phyloP scores from a whole-genome alignment of 2,329 filamentous ascomycete species.

The Clarireedia homoeocarpa region DNA sequence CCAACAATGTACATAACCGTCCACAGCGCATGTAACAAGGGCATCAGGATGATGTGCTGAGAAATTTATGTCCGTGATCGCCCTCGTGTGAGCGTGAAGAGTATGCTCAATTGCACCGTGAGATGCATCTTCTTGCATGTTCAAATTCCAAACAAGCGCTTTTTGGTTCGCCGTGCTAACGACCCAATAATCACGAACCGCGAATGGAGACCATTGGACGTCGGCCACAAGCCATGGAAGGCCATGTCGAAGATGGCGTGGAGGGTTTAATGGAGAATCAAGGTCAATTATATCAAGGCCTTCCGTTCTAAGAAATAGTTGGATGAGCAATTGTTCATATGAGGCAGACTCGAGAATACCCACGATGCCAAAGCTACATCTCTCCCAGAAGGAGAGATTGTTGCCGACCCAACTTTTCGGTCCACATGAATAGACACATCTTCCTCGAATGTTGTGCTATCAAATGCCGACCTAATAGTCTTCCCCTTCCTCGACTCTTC shows the following conservation, averaged over 20 bases:
- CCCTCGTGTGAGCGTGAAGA: slow-evolving; percentile 74
- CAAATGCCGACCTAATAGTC: slow-evolving; percentile 60
- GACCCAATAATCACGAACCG: slow-evolving; percentile 83
- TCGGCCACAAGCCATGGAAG: slow-evolving; percentile 93
- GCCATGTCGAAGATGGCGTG: slow-evolving; percentile 76
- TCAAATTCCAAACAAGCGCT: slow-evolving; percentile 88
- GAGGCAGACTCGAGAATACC: not conserved
- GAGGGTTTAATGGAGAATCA: slow-evolving; percentile 80
- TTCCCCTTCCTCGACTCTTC: slow-evolving; percentile 45
- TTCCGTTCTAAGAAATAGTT: slow-evolving; percentile 46
- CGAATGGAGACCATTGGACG: slow-evolving; percentile 95
- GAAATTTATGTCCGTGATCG: slow-evolving; percentile 95
- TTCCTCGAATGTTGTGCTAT: slow-evolving; percentile 81
- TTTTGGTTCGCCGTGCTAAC: slow-evolving; percentile 92
- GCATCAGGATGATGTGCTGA: slow-evolving; percentile 86
- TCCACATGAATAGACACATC: slow-evolving; percentile 81
- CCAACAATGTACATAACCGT: slow-evolving; percentile 91
- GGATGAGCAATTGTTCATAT: not conserved
- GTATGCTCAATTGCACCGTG: slow-evolving; percentile 74
- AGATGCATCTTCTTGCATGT: slow-evolving; percentile 58
- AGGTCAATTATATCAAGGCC: slow-evolving; percentile 88
- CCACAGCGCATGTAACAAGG: slow-evolving; percentile 83
- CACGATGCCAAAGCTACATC: slow-evolving; percentile 83
- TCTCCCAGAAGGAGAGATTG: slow-evolving; percentile 83
- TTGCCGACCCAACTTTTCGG: slow-evolving; percentile 68